phyloP scores from a whole-genome alignment of 176 grass and related monocot genomes.

The Chloris gayana region DNA sequence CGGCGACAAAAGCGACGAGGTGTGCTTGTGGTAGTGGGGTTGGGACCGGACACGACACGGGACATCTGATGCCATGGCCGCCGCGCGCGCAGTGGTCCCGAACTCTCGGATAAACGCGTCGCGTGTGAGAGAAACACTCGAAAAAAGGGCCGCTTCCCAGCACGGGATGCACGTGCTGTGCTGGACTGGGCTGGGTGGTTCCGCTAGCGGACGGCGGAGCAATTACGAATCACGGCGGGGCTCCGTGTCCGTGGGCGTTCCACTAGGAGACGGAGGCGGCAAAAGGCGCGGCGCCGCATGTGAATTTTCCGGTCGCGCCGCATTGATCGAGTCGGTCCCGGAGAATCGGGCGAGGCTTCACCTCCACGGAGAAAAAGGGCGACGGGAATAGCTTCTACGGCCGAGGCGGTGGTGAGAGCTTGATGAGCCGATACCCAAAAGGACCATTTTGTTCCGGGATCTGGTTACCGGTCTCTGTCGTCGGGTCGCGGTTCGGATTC shows the following conservation, averaged over 20 bases:
- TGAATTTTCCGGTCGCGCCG: not conserved
- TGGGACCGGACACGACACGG: conserved; percentile 2
- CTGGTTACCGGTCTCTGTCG: conserved; percentile 32
- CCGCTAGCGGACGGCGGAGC: not conserved
- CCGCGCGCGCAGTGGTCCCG: not conserved
- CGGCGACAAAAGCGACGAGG: not conserved
- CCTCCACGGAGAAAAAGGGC: no score
- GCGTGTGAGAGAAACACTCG: not conserved
- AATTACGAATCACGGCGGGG: conserved; percentile 5
- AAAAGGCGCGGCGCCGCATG: conserved; percentile 4
- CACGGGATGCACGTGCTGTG: conserved; percentile 22
- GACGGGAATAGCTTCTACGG: no score
- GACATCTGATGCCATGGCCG: conserved; percentile 12
- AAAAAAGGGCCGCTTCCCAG: no score
- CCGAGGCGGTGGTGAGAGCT: no score
- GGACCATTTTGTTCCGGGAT: conserved; percentile 27
- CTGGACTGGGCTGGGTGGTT: not conserved
- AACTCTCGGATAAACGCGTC: not conserved
- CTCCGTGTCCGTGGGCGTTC: not conserved
- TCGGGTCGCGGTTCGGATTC: not conserved
- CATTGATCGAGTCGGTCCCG: not conserved
- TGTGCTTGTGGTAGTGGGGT: not conserved
- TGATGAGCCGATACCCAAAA: not conserved
- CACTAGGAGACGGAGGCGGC: not conserved
- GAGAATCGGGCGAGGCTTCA: not conserved